Conservation (phyloP, 2,329 filamentous ascomycete species). For the Periconia sp. region DNA sequence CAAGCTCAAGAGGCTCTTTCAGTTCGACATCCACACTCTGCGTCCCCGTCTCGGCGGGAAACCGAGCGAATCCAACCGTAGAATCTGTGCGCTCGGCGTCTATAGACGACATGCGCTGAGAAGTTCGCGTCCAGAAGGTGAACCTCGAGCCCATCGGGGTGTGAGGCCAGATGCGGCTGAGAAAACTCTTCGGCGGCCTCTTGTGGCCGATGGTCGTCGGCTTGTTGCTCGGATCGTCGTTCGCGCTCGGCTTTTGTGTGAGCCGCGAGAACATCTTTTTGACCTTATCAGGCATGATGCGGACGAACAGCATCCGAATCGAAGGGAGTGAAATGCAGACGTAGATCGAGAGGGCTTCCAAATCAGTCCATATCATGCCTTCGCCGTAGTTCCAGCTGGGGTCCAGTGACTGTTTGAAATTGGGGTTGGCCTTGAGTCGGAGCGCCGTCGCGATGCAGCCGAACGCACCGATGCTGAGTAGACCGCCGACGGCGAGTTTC, state of each 20-base stretch:
- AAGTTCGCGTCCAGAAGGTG: background rate
- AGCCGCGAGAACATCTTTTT: background rate
- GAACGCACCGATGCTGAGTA: conserved; percentile 31
- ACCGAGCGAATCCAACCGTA: background rate
- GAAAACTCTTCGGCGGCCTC: background rate
- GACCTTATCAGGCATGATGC: conserved; percentile 11
- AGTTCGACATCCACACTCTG: background rate
- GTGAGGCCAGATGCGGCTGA: background rate
- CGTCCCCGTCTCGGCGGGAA: background rate
- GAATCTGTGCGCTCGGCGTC: background rate
- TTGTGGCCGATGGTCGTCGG: background rate
- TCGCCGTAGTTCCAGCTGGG: conserved; percentile 30
- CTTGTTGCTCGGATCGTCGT: background rate
- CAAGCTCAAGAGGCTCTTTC: background rate
- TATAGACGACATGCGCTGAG: background rate
- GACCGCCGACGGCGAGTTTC: conserved; percentile 25
- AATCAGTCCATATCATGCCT: conserved; percentile 26
- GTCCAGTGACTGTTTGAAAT: conserved; percentile 26
- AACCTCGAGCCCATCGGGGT: background rate
- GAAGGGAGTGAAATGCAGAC: conserved; percentile 28
- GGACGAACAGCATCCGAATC: conserved; percentile 20
- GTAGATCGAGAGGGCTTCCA: conserved; percentile 24
- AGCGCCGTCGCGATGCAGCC: conserved; percentile 31
- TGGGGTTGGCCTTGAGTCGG: conserved; percentile 21
- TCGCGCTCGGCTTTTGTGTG: background rate